A percentile compares a stretch with the other conserved stretches of the same genome.
Evolutionary conservation across 1,284 basidiomycete species (phyloP).

Genomic region (Flammula alnicola): DNA sequence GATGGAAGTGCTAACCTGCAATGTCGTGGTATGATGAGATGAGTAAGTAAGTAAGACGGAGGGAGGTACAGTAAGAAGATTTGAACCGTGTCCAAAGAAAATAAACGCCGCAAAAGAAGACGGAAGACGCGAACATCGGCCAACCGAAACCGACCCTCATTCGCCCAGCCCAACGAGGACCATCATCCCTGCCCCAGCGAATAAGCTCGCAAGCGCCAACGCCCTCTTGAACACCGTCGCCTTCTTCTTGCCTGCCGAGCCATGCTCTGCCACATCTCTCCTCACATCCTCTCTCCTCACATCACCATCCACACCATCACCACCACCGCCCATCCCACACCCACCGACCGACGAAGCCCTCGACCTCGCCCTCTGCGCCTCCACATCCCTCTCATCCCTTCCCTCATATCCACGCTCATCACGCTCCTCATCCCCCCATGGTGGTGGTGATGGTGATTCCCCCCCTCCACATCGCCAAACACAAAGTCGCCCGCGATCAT

Average conservation of each 20-base stretch:
- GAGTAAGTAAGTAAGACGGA: too few species aligned
- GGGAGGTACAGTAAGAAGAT: too few species aligned
- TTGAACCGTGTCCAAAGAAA: too few species aligned
- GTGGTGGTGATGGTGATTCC: constrained; percentile 26
- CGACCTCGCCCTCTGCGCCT: not conserved
- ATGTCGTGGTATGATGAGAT: too few species aligned
- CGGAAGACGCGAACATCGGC: too few species aligned
- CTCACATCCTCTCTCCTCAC: not conserved
- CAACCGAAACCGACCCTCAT: too few species aligned
- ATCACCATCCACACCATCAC: not conserved
- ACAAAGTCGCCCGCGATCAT: constrained; percentile 83
- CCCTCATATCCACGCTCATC: constrained; percentile 10
- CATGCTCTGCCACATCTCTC: constrained; percentile 16
- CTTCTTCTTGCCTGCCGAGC: constrained; percentile 11
- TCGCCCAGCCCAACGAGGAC: constrained; percentile 46
- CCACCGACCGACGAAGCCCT: not conserved
- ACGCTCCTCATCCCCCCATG: constrained; percentile 15
- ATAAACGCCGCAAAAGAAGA: too few species aligned
- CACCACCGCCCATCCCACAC: not conserved
- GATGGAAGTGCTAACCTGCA: too few species aligned
- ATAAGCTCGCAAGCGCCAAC: constrained; percentile 58
- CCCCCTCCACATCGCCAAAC: constrained; percentile 55
- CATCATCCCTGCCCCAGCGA: constrained; percentile 62
- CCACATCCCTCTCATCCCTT: constrained; percentile 1
- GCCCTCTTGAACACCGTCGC: constrained; percentile 45